A percentile compares a stretch with the other conserved stretches of the same genome.
Evolutionary conservation across 441 rosid species (phyloP).

Genomic region (Syzygium malaccense): DNA sequence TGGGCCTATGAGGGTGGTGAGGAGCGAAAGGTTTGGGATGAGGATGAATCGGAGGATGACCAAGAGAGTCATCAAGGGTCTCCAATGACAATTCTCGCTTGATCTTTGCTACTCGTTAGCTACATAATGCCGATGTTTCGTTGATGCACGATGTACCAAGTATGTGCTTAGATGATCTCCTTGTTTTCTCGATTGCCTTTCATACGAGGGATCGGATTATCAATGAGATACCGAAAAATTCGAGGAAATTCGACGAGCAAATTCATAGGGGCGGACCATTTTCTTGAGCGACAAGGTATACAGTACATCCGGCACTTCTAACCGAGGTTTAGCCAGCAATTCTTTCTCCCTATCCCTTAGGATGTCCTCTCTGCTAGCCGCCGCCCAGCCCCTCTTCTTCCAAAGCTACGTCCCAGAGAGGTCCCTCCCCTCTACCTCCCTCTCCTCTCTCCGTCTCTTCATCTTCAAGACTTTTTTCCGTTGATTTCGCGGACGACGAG

Average conservation of each 20-base stretch:
- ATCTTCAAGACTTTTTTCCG: no score
- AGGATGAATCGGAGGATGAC: conserved; percentile 1
- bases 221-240: not conserved
- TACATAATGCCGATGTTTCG: not conserved
- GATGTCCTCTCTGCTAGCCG: no score
- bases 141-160: not conserved
- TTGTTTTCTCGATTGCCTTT: not conserved
- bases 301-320: fast-evolving
- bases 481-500: no score
- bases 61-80: not conserved
- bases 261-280: not conserved
- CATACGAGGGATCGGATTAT: not conserved
- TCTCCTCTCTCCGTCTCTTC: no score
- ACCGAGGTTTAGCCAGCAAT: no score
- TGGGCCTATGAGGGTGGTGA: conserved; percentile 30
- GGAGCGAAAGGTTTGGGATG: conserved; percentile 14
- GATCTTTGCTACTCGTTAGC: not conserved
- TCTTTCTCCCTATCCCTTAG: no score
- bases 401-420: no score
- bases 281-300: not conserved
- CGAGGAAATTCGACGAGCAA: not conserved
- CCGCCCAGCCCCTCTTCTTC: no score
- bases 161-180: not conserved
- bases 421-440: no score
- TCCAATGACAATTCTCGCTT: not conserved